These are phyloP conservation scores for Zymoseptoria ardabiliae DNA, from an alignment of 2,329 filamentous ascomycete species.

Conservation along the genomic window DNA sequence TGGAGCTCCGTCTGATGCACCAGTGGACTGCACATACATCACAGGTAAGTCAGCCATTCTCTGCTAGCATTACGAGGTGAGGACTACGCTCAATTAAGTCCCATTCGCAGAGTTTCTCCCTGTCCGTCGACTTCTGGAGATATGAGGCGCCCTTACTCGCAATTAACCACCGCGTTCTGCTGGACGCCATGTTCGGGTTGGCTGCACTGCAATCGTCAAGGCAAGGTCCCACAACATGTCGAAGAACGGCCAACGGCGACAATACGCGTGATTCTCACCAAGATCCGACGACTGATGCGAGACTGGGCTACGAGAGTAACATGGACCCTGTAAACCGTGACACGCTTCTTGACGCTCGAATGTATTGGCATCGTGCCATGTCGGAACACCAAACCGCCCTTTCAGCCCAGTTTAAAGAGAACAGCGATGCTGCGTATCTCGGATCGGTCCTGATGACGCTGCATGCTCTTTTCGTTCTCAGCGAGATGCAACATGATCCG, in stretches of 20 bases:
- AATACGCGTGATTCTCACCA: conserved; percentile 1
- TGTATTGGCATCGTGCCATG: conserved; percentile 22
- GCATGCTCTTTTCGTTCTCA: conserved; percentile 19
- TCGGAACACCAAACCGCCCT: conserved; percentile 18
- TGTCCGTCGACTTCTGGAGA: conserved; percentile 19
- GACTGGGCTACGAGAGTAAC: background rate
- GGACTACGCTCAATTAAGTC: background rate
- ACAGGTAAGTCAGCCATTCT: background rate
- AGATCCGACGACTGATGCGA: conserved; percentile 2
- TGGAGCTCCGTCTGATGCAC: conserved; percentile 23
- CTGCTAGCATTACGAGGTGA: too few relatives aligned
- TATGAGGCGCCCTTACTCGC: conserved; percentile 21
- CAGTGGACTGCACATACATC: conserved; percentile 22
- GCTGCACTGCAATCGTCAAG: conserved; percentile 20
- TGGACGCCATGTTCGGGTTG: conserved; percentile 22
- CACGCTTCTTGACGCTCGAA: conserved; percentile 17
- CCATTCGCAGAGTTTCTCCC: conserved; percentile 12
- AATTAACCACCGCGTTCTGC: conserved; percentile 16
- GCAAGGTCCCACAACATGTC: conserved; percentile 2
- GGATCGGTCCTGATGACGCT: conserved; percentile 19
- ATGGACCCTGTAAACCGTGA: conserved; percentile 5
- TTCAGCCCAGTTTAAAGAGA: conserved; percentile 11
- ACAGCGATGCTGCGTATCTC: conserved; percentile 18
- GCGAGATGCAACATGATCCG: conserved; percentile 14
- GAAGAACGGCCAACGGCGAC: background rate